Evolutionary conservation across 345 rosid species (phyloP), one percentile per base, ranked within the genome.

Genomic region (Nephelium lappaceum): DNA sequence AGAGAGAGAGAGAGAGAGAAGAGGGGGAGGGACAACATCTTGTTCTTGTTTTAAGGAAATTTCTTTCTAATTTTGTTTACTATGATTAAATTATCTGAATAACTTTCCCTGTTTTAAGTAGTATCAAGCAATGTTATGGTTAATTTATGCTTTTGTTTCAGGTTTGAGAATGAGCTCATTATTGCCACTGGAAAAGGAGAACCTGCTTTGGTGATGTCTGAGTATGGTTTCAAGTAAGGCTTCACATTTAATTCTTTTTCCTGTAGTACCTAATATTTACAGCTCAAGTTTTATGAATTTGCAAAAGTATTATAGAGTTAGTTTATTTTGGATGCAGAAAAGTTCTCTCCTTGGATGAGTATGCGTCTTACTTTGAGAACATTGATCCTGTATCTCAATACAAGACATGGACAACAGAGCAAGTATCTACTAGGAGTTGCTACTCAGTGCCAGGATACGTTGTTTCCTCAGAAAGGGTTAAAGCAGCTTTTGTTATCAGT

Each of bases 151-250:
- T 68, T 73, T 24, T 24, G 16, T 43, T 6, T 70, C 82, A 88
- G 87, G 76, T 84, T 73, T 66, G 85, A 86, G 86, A 81, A 86
- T 70, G 84, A 88, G 72, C 82, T 88, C 42, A 78, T 85, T 62
- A 21, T 88, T 78, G 84, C 89, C 72, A 85, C 89, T 31, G 88
- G 89, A 68, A 88, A 88, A 80, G 91, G 89, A 73, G 89, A 88
- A 53, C 88, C 89, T 10, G 82, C 84, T n/a, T 8, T 61, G 47
- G 89, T 88, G 39, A 88, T 88, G 89, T 84, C 83, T 6, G 88
- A 86, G 76, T 88, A 86, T 61, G 91, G 91, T 74, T 88, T 86
- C 81, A 88, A 85, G 91, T 86, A 81, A 83, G 83, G 55, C 49
- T 61, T 80, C 75, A 10, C 49, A 70, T n/a, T 78, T 38, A 27